Evolutionary conservation across 2,329 filamentous ascomycete genomes (phyloP).

Genomic region (Dryadomyces quercivorus): DNA sequence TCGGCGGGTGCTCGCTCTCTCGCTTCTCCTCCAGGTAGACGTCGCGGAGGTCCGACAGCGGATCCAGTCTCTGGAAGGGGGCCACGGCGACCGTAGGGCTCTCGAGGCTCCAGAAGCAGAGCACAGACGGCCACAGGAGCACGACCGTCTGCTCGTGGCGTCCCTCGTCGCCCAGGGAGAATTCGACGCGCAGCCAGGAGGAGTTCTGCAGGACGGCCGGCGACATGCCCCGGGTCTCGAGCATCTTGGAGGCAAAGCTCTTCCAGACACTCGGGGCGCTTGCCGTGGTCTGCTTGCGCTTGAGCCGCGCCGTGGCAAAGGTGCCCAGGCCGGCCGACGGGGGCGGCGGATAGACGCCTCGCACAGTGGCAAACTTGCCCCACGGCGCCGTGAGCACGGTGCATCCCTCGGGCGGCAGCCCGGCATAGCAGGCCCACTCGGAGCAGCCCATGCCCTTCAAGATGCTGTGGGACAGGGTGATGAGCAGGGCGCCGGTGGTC

Average conservation of each 20-base stretch:
- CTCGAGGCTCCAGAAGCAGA: conserved; percentile 36
- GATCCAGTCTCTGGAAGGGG: conserved; percentile 9
- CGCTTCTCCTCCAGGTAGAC: conserved; percentile 7
- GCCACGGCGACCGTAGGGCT: background rate
- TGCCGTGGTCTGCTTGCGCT: background rate
- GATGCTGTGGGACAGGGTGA: conserved; percentile 34
- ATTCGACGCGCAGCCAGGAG: conserved; percentile 35
- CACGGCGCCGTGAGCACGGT: conserved; percentile 43
- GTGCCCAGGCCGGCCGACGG: background rate
- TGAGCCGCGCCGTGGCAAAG: background rate
- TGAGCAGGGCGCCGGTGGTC: conserved; percentile 39
- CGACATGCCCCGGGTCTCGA: conserved; percentile 38
- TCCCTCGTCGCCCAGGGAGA: conserved; percentile 26
- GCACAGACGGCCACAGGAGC: conserved; percentile 40
- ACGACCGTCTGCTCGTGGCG: conserved; percentile 29
- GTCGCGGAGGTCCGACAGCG: conserved; percentile 6
- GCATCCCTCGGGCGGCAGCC: conserved; percentile 26
- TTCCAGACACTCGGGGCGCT: conserved; percentile 12
- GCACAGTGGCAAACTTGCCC: conserved; percentile 33
- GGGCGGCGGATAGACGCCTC: conserved; percentile 16
- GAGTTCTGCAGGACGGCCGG: conserved; percentile 28
- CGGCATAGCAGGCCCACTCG: conserved; percentile 28
- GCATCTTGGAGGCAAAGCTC: conserved; percentile 34
- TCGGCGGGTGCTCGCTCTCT: conserved; percentile 3
- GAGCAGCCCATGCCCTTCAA: conserved; percentile 34